These are phyloP conservation scores for Backusella circina DNA, from an alignment of 192 early-diverging fungal genomes.

Conservation along the genomic window DNA sequence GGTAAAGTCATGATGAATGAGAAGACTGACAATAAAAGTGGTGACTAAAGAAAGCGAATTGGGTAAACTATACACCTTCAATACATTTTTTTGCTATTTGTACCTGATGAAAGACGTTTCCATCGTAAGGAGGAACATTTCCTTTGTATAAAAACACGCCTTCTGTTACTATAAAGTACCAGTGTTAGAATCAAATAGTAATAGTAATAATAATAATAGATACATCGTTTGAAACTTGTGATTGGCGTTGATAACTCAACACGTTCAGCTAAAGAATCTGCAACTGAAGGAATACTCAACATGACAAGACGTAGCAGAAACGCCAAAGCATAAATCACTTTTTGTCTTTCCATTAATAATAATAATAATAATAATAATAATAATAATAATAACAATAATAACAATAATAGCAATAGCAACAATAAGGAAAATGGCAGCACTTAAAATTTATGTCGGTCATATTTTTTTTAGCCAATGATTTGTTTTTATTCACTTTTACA, in stretches of 20 bases:
- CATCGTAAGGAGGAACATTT: constrained; percentile 82
- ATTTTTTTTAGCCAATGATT: too few relatives aligned
- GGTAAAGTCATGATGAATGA: constrained; percentile 55
- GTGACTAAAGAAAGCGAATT: constrained; percentile 42
- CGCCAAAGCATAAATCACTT: constrained; percentile 14
- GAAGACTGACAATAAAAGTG: constrained; percentile 75
- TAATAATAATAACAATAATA: too few relatives aligned
- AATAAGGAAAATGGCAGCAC: too few relatives aligned
- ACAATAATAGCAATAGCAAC: too few relatives aligned
- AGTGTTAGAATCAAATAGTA: neutral
- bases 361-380: neutral
- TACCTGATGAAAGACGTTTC: constrained; percentile 87
- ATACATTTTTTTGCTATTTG: too few relatives aligned
- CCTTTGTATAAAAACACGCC: constrained; percentile 76
- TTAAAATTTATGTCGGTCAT: too few relatives aligned
- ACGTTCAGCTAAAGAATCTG: constrained; percentile 43
- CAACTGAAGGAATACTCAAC: constrained; percentile 44
- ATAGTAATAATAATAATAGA: neutral
- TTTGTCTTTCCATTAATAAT: neutral
- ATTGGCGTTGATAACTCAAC: constrained; percentile 86
- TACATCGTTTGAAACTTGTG: constrained; percentile 83
- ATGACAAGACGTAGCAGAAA: constrained; percentile 40
- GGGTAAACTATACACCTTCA: neutral
- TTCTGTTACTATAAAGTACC: constrained; percentile 63
- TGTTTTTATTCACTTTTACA: too few relatives aligned